phyloP scores from a whole-genome alignment of 192 early-diverging fungal genomes.

The Chytriomyces sp. region DNA sequence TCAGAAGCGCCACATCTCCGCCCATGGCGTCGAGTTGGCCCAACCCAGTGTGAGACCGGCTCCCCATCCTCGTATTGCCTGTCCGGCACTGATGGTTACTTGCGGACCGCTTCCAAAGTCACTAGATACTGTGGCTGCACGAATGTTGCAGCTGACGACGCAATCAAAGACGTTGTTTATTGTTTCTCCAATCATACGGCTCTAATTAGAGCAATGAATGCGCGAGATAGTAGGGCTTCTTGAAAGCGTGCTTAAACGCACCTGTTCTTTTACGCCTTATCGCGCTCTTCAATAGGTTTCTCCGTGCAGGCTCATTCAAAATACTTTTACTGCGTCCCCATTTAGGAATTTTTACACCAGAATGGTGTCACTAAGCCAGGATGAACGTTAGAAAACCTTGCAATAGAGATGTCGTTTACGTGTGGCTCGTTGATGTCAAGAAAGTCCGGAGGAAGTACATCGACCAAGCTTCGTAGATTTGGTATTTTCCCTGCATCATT shows the following conservation, averaged over 20 bases:
- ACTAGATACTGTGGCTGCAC: not conserved
- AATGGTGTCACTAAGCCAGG: constrained; percentile 51
- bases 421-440: constrained; percentile 67
- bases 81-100: not conserved
- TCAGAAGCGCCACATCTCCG: constrained; percentile 13
- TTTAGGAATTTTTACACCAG: constrained; percentile 60
- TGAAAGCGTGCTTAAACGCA: not conserved
- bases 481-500: too few relatives aligned
- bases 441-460: constrained; percentile 60
- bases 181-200: constrained; percentile 56
- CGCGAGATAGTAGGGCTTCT: too few relatives aligned
- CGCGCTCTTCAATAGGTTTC: constrained; percentile 51
- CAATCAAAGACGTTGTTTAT: constrained; percentile 63
- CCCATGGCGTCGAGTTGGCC: constrained; percentile 15
- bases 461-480: constrained; percentile 58
- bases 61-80: constrained; percentile 1
- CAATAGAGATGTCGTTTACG: constrained; percentile 60
- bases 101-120: not conserved
- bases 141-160: constrained; percentile 20
- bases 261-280: constrained; percentile 57
- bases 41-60: constrained; percentile 1
- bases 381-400: constrained; percentile 52
- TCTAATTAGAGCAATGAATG: too few relatives aligned
- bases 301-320: constrained; percentile 57
- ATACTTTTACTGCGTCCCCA: constrained; percentile 58